phyloP scores from a whole-genome alignment of 768 basidiomycete species.

The Hortiboletus flavorubellus region DNA sequence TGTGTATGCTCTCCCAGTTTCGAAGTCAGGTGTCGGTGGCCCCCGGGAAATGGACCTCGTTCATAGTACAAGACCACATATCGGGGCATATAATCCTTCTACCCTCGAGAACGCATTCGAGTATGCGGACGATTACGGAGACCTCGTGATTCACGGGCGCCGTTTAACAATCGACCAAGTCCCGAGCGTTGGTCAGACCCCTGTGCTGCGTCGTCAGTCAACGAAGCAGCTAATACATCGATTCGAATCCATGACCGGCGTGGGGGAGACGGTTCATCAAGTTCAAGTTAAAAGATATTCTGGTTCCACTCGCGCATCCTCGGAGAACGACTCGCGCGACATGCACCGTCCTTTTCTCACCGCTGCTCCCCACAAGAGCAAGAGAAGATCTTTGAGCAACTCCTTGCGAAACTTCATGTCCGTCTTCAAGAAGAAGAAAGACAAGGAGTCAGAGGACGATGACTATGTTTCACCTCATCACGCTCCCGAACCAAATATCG shows the following conservation, averaged over 20 bases:
- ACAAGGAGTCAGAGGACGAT: slow-evolving; percentile 28
- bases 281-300: slow-evolving; percentile 7
- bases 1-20: neutral
- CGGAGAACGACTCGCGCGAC: slow-evolving; percentile 12
- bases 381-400: slow-evolving; percentile 52
- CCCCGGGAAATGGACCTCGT: slow-evolving; percentile 17
- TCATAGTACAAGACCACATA: neutral
- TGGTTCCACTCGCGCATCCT: slow-evolving; percentile 15
- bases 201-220: slow-evolving; percentile 33
- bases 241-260: slow-evolving; percentile 45
- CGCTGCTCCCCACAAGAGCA: slow-evolving; percentile 36
- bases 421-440: slow-evolving; percentile 51
- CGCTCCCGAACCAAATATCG: slow-evolving; percentile 5
- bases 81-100: neutral
- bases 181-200: neutral
- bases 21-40: slow-evolving; percentile 15
- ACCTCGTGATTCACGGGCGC: neutral
- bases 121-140: neutral
- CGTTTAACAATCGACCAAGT: slow-evolving; percentile 2
- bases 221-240: slow-evolving; percentile 52
- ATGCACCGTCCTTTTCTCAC: slow-evolving; percentile 15
- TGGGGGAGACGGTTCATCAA: slow-evolving; percentile 6
- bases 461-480: slow-evolving; percentile 10
- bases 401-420: slow-evolving; percentile 63
- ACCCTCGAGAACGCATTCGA: neutral